phyloP scores from a whole-genome alignment of 2,329 filamentous ascomycete genomes.

The Phialophora chinensis region DNA sequence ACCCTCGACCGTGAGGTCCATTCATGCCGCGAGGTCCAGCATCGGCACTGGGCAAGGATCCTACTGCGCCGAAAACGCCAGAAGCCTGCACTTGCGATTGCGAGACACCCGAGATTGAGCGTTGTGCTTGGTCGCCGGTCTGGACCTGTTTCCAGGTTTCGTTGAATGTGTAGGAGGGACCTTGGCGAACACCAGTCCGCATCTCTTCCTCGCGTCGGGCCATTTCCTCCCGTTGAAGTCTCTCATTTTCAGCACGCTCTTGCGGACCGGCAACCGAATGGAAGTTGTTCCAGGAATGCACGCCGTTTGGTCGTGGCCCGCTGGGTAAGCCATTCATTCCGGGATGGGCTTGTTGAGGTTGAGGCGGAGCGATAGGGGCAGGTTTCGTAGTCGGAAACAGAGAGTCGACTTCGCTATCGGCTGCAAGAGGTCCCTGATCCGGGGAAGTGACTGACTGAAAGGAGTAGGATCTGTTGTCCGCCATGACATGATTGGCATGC shows the following conservation, averaged over 20 bases:
- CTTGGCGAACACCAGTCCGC: slow-evolving; percentile 43
- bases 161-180: slow-evolving; percentile 48
- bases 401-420: slow-evolving; percentile 45
- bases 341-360: slow-evolving; percentile 41
- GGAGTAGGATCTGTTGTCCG: slow-evolving; percentile 43
- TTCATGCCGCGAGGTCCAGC: slow-evolving; percentile 46
- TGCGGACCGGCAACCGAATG: slow-evolving; percentile 47
- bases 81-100: slow-evolving; percentile 45
- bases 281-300: slow-evolving; percentile 54
- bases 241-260: slow-evolving; percentile 51
- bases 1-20: slow-evolving; percentile 50
- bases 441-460: slow-evolving; percentile 44
- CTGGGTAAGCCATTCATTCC: slow-evolving; percentile 34
- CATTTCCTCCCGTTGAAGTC: slow-evolving; percentile 48
- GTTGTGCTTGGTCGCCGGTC: slow-evolving; percentile 49
- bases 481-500: slow-evolving; percentile 39
- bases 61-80: slow-evolving; percentile 48
- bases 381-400: slow-evolving; percentile 51
- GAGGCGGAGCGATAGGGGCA: slow-evolving; percentile 55
- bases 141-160: slow-evolving; percentile 56
- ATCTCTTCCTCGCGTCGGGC: slow-evolving; percentile 48
- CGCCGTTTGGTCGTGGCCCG: slow-evolving; percentile 43
- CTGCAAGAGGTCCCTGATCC: slow-evolving; percentile 46
- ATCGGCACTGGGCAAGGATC: slow-evolving; percentile 46
- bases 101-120: slow-evolving; percentile 48